Evolutionary conservation across 2,329 filamentous ascomycete genomes (phyloP).

Genomic region (Talaromyces sp.): DNA sequence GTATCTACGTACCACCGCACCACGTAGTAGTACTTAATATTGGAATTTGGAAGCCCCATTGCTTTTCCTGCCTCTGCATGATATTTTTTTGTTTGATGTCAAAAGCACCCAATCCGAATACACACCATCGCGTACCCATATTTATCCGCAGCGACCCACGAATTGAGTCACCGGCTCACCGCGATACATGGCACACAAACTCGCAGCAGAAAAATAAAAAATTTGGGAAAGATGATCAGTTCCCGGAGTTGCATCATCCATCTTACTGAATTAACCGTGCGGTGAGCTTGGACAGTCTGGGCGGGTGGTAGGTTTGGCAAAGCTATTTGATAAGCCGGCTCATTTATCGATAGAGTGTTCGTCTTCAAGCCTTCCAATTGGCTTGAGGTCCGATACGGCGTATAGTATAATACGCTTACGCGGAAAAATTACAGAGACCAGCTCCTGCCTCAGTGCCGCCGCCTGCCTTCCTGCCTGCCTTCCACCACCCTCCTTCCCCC

Average conservation of each 20-base stretch:
- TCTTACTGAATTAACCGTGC: conserved; percentile 10
- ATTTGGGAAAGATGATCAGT: not conserved
- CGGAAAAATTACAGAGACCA: not conserved
- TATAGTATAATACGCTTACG: not conserved
- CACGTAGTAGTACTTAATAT: not conserved
- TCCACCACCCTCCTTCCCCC: not conserved
- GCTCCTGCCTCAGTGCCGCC: not conserved
- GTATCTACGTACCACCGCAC: not conserved
- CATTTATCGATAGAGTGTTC: not conserved
- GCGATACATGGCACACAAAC: not conserved
- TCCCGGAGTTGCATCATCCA: not conserved
- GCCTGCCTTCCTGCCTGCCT: not conserved
- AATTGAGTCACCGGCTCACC: conserved; percentile 13
- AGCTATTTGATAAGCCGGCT: conserved; percentile 6
- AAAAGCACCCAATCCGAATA: not conserved
- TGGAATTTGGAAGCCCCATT: not conserved
- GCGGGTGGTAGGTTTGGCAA: conserved; percentile 1
- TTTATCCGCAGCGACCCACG: conserved; percentile 8
- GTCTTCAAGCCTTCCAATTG: not conserved
- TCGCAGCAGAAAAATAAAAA: not conserved
- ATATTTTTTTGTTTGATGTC: not conserved
- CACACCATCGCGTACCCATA: not conserved
- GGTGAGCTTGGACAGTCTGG: conserved; percentile 6
- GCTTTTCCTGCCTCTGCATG: not conserved
- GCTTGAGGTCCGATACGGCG: not conserved